Base-by-base conservation (phyloP, 331 rosid species). In the Quercus lobata region DNA sequence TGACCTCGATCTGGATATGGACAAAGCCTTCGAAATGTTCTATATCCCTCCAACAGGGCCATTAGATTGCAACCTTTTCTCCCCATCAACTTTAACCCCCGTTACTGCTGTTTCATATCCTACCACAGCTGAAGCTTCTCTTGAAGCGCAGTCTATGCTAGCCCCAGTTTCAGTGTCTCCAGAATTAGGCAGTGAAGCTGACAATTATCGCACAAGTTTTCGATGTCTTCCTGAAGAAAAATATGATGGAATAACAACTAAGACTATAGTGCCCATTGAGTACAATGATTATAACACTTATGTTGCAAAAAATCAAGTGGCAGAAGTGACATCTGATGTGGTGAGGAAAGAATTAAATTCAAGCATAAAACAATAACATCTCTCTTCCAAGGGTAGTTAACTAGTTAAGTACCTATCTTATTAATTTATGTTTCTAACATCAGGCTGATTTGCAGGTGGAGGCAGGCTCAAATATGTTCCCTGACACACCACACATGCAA, bases 71-170 rank as follows among this genome's bases (percentile, higher is more conserved):
- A 35, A 6, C 41, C 41, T 35, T 35, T 35, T 6, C 8, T 35
- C 41, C 41, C 41, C 41, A 35, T 35, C 41, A 6, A 35, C 8
- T 61, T 25, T 18, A 25, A 8, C 24, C 34, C 17, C 68, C 19
- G 5, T 22, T 61, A 61, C 16, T 57, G 76, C 90, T 30, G 69
- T 44, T 68, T 84, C 84, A 18, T 82, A 90, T 72, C 85, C 91
- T 21, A 27, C 69, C 24, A 62, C 81, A 35, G 84, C 75, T 35
- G 83, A 80, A 61, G 85, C 80, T 75, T 90, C 95, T 77, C 86
- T 85, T 3, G 92, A 79, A 54, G 69, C 73, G 15, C 84, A 84
- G 58, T 89, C 91, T 75, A 88, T 79, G 74, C 78, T 56, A 2
- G 89, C 77, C 76, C 27, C 27, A 37, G 46, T 11, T 41, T 41